These are phyloP conservation scores for Epichloe uncinata DNA, from an alignment of 2,329 filamentous ascomycete genomes.

Conservation along the genomic window DNA sequence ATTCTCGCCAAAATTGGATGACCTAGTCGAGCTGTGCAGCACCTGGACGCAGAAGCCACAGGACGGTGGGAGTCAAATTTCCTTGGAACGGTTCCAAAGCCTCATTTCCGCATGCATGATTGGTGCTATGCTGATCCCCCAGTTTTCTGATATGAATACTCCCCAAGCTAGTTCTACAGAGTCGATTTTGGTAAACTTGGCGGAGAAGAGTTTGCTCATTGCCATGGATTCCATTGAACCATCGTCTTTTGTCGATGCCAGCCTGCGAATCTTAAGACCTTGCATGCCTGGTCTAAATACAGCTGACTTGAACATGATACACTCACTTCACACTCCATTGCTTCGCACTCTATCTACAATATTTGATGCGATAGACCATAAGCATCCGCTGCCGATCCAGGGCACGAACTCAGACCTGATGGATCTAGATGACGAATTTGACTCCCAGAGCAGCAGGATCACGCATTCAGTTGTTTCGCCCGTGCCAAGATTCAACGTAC, in stretches of 20 bases:
- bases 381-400: conserved; percentile 13
- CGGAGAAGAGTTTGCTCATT: conserved; percentile 26
- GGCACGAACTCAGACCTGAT: conserved; percentile 38
- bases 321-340: conserved; percentile 26
- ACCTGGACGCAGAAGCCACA: conserved; percentile 32
- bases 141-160: conserved; percentile 33
- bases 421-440: conserved; percentile 55
- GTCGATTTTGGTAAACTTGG: conserved; percentile 25
- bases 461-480: conserved; percentile 24
- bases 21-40: conserved; percentile 31
- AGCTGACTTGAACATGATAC: conserved; percentile 23
- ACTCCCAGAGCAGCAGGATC: conserved; percentile 41
- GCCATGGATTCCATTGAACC: conserved; percentile 32
- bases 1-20: conserved; percentile 37
- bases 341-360: conserved; percentile 30
- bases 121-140: conserved; percentile 32
- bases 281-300: conserved; percentile 33
- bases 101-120: conserved; percentile 35
- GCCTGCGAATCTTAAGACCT: conserved; percentile 30
- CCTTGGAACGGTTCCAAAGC: conserved; percentile 38
- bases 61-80: conserved; percentile 36
- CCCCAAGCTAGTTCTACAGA: conserved; percentile 37
- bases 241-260: conserved; percentile 29
- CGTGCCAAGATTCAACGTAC: conserved; percentile 32
- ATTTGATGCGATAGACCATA: conserved; percentile 14